Conservation (phyloP, 2,329 filamentous ascomycete species). For the Cladobotryum protrusum region DNA sequence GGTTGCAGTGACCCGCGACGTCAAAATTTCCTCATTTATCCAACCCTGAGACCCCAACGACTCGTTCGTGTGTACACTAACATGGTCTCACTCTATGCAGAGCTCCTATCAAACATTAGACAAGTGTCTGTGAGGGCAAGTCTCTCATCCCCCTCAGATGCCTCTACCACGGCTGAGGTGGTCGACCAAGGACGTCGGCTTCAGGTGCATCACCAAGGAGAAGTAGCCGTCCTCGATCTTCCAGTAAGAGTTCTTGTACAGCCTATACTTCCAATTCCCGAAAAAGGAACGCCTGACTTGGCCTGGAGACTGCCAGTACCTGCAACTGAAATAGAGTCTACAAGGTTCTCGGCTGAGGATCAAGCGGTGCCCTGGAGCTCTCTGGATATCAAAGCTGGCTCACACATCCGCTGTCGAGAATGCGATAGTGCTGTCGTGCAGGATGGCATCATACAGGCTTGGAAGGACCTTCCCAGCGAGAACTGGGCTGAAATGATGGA, state of each 20-base stretch:
- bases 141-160: constrained; percentile 37
- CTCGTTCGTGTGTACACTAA: neutral
- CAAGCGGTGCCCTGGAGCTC: constrained; percentile 52
- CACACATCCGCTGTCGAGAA: constrained; percentile 37
- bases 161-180: constrained; percentile 38
- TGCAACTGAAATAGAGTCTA: constrained; percentile 16
- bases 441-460: constrained; percentile 42
- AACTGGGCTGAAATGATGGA: constrained; percentile 99
- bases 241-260: constrained; percentile 35
- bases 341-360: constrained; percentile 27
- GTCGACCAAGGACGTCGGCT: constrained; percentile 40
- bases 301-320: constrained; percentile 49
- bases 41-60: too few species aligned
- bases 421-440: constrained; percentile 35
- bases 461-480: constrained; percentile 93
- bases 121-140: constrained; percentile 55
- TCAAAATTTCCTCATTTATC: too few species aligned
- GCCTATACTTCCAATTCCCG: constrained; percentile 32
- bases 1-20: too few species aligned
- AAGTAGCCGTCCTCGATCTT: constrained; percentile 30
- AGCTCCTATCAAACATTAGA: constrained; percentile 58
- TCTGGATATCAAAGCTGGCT: constrained; percentile 35
- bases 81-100: constrained; percentile 50
- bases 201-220: constrained; percentile 41
- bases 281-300: constrained; percentile 28